These are phyloP conservation scores for Darksidea phi DNA, from an alignment of 495 filamentous ascomycete species.

Conservation along the genomic window DNA sequence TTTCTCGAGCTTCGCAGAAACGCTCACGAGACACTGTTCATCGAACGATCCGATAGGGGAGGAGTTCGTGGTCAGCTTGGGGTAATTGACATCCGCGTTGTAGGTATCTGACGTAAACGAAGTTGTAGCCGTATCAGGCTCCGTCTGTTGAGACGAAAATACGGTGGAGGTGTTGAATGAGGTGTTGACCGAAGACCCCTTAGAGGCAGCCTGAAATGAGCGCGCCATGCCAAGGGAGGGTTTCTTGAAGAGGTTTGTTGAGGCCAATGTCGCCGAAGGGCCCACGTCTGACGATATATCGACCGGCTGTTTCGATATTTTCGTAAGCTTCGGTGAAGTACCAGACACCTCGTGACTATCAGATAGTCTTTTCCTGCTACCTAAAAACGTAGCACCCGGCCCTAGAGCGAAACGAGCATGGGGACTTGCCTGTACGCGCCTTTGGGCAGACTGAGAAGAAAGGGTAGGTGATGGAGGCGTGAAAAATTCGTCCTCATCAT, in stretches of 20 bases:
- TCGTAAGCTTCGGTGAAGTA: slow-evolving; percentile 20
- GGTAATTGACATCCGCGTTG: neutral
- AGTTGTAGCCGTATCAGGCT: slow-evolving; percentile 8
- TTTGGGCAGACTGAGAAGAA: neutral
- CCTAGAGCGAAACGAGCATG: neutral
- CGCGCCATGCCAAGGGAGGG: slow-evolving; percentile 9
- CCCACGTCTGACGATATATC: neutral
- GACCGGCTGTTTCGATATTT: slow-evolving; percentile 10
- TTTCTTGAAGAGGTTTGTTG: slow-evolving; percentile 13
- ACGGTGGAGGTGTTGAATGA: slow-evolving; percentile 15
- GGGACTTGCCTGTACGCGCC: slow-evolving; percentile 3
- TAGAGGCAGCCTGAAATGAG: slow-evolving; percentile 16
- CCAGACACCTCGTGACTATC: slow-evolving; percentile 5
- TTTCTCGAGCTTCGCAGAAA: neutral
- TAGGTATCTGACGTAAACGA: slow-evolving; percentile 16
- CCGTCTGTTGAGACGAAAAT: slow-evolving; percentile 13
- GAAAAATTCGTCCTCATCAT: slow-evolving; percentile 8
- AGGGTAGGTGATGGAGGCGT: slow-evolving; percentile 22
- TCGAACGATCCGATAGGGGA: slow-evolving; percentile 24
- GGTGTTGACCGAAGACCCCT: slow-evolving; percentile 7
- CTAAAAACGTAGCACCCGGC: no score
- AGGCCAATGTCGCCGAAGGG: neutral
- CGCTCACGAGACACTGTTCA: slow-evolving; percentile 4
- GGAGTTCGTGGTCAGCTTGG: slow-evolving; percentile 14
- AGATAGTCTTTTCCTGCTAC: slow-evolving; percentile 17